These are phyloP conservation scores for Boletus semigastroideus DNA, from an alignment of 1,284 basidiomycete genomes.

Conservation along the genomic window DNA sequence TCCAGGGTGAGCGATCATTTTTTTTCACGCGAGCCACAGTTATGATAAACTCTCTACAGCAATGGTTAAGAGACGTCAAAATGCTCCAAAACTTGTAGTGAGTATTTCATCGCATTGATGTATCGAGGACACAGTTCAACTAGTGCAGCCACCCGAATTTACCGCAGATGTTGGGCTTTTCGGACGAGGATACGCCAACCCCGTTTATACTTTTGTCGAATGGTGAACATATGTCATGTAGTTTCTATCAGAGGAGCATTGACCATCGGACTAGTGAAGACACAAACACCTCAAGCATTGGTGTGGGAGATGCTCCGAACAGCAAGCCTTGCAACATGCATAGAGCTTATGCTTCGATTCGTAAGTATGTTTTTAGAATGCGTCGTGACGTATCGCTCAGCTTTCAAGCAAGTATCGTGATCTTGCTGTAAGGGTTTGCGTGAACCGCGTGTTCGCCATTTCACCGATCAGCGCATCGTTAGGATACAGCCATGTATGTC, in stretches of 20 bases:
- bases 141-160: constrained; percentile 48
- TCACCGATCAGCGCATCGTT: neutral
- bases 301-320: constrained; percentile 31
- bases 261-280: constrained; percentile 37
- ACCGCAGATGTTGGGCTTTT: constrained; percentile 54
- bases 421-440: constrained; percentile 33
- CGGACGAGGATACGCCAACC: constrained; percentile 43
- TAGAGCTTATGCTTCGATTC: constrained; percentile 39
- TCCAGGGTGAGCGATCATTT: constrained; percentile 33
- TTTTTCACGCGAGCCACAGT: neutral
- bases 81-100: constrained; percentile 50
- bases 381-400: neutral
- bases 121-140: neutral
- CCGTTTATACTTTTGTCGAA: constrained; percentile 53
- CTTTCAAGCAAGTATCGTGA: constrained; percentile 41
- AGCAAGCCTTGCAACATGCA: constrained; percentile 37
- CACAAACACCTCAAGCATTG: constrained; percentile 35
- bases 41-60: constrained; percentile 27
- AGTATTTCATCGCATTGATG: constrained; percentile 18
- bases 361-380: constrained; percentile 20
- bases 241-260: neutral
- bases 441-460: neutral
- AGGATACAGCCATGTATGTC: constrained; percentile 50
- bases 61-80: constrained; percentile 52
- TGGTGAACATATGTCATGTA: constrained; percentile 30